A percentile compares a stretch with the other conserved stretches of the same genome.
phyloP scores from a whole-genome alignment of 495 filamentous ascomycete genomes.

The Antarctomyces pellizariae region DNA sequence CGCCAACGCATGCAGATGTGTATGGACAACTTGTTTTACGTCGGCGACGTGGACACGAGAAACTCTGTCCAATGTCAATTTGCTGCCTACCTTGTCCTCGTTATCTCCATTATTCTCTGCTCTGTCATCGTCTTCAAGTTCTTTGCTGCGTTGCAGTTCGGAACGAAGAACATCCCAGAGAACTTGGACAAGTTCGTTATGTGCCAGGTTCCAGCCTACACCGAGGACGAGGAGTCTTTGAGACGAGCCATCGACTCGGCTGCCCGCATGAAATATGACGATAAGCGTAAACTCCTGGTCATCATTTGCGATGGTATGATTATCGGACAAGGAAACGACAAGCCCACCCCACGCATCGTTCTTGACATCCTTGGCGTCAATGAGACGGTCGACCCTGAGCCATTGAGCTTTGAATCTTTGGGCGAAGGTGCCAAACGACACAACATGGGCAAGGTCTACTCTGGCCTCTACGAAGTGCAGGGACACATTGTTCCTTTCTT shows the following conservation, averaged over 20 bases:
- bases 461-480: constrained; percentile 89
- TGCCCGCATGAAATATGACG: constrained; percentile 88
- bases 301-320: constrained; percentile 98
- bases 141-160: constrained; percentile 84
- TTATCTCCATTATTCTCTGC: constrained; percentile 64
- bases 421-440: constrained; percentile 93
- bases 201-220: constrained; percentile 92
- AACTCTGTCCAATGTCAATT: constrained; percentile 73
- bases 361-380: constrained; percentile 91
- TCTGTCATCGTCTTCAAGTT: constrained; percentile 86
- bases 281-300: constrained; percentile 89
- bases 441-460: constrained; percentile 98
- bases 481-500: constrained; percentile 96
- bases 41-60: constrained; percentile 79
- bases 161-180: constrained; percentile 73
- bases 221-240: constrained; percentile 92
- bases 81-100: constrained; percentile 73
- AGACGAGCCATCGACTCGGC: constrained; percentile 92
- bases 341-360: constrained; percentile 85
- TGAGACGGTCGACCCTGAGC: constrained; percentile 86
- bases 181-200: constrained; percentile 97
- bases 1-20: constrained; percentile 56
- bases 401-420: constrained; percentile 87
- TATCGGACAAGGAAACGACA: constrained; percentile 93
- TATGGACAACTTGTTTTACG: constrained; percentile 86